Conservation (phyloP, 1,139 yeast genomes). For the Kurtzmaniella quercitrusa region DNA sequence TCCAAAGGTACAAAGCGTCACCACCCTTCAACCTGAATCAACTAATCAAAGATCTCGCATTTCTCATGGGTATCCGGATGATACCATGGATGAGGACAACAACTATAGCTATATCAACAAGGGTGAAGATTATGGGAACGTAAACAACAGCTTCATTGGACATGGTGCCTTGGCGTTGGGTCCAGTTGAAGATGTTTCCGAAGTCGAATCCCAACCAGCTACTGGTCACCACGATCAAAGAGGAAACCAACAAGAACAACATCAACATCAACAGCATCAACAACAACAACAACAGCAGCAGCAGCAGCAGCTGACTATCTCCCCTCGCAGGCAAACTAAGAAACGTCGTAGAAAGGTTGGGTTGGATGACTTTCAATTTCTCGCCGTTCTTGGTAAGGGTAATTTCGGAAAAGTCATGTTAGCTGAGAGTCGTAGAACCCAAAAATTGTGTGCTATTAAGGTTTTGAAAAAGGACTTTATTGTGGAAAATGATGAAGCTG, state of each 20-base stretch:
- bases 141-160: background rate
- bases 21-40: background rate
- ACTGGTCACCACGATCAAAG: conserved; percentile 6
- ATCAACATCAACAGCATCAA: conserved; percentile 13
- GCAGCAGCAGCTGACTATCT: conserved; percentile 3
- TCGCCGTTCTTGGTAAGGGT: conserved; percentile 95
- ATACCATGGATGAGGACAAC: background rate
- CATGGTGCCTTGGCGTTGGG: background rate
- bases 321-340: conserved; percentile 24
- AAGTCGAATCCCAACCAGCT: conserved; percentile 17
- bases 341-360: conserved; percentile 70
- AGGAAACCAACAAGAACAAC: conserved; percentile 13
- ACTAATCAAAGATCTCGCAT: background rate
- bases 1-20: conserved; percentile 8
- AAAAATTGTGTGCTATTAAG: conserved; percentile 84
- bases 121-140: background rate
- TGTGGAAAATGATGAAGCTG: conserved; percentile 93
- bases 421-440: conserved; percentile 83
- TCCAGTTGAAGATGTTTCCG: background rate
- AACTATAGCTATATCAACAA: background rate
- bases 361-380: conserved; percentile 86
- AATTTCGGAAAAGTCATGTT: conserved; percentile 97
- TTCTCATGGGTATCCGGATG: background rate
- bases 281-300: conserved; percentile 11
- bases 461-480: conserved; percentile 93